Conservation (phyloP, 2,329 filamentous ascomycete species). For the Exophiala sideris region DNA sequence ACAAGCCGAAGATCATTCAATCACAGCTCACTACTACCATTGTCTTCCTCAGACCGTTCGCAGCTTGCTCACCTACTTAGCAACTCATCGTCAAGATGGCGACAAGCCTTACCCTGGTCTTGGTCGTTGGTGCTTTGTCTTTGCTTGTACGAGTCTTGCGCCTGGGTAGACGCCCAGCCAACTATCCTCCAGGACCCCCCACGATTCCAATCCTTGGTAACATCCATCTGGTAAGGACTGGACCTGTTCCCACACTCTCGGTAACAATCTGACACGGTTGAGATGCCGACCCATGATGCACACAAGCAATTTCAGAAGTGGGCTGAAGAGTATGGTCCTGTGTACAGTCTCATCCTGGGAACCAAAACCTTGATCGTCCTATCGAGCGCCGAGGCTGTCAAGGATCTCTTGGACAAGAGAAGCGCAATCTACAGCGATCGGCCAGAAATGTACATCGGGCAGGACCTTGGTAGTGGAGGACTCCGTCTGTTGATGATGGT, state of each 20-base stretch:
- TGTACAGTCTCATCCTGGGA: conserved; percentile 53
- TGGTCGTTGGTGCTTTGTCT: too few species aligned
- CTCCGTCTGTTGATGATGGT: conserved; percentile 34
- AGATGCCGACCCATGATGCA: conserved; percentile 42
- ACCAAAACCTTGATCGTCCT: conserved; percentile 49
- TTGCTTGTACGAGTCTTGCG: too few species aligned
- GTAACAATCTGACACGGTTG: conserved; percentile 2
- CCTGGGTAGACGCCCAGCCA: too few species aligned
- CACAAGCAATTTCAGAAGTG: conserved; percentile 52
- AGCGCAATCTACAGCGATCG: conserved; percentile 51
- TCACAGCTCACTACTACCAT: too few species aligned
- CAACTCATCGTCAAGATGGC: too few species aligned
- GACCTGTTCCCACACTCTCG: background rate
- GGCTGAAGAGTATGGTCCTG: conserved; percentile 51
- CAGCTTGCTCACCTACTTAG: too few species aligned
- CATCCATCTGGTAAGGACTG: conserved; percentile 38
- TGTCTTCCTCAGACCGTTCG: too few species aligned
- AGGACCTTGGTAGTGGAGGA: conserved; percentile 32
- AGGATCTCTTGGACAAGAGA: conserved; percentile 52
- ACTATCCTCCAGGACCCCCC: conserved; percentile 50
- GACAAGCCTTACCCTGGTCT: too few species aligned
- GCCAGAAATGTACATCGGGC: conserved; percentile 46
- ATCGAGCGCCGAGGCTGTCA: conserved; percentile 44
- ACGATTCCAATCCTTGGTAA: conserved; percentile 53
- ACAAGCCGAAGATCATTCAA: too few species aligned